Conservation (phyloP, 331 rosid species). For the Stylosanthes scabra region DNA sequence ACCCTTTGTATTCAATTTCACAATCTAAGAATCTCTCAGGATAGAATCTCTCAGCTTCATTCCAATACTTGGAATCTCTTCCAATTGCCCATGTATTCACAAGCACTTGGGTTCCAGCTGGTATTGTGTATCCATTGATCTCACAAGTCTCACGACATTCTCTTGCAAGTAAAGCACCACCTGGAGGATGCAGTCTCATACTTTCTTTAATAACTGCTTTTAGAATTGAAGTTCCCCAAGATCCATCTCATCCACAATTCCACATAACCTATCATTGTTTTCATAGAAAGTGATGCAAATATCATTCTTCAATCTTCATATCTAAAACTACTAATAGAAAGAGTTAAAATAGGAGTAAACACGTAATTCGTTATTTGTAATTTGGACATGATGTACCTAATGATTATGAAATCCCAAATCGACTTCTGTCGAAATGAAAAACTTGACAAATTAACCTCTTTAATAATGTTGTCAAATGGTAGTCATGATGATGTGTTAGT, state of each 20-base stretch:
- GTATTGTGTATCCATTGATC: conserved; percentile 31
- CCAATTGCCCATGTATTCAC: conserved; percentile 38
- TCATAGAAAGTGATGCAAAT: no score
- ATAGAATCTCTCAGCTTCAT: conserved; percentile 17
- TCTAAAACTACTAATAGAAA: no score
- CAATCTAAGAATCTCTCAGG: conserved; percentile 38
- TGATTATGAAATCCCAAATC: no score
- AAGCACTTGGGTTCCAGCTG: conserved; percentile 15
- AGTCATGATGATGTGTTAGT: no score
- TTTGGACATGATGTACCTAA: no score
- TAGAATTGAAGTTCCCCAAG: conserved; percentile 8
- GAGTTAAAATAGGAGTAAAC: no score
- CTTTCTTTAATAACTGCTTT: conserved; percentile 32
- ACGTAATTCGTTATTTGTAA: no score
- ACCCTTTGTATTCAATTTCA: conserved; percentile 28
- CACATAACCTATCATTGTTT: no score
- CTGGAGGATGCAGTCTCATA: conserved; percentile 30
- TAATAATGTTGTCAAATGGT: no score
- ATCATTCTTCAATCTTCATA: no score
- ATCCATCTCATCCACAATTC: neutral
- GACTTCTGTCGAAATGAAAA: no score
- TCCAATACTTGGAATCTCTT: conserved; percentile 27
- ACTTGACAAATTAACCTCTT: no score
- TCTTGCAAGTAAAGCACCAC: conserved; percentile 24
- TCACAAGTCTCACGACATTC: conserved; percentile 17